Evolutionary conservation across 179 eudicot genomes (phyloP).

Genomic region (Silene coronaria): DNA sequence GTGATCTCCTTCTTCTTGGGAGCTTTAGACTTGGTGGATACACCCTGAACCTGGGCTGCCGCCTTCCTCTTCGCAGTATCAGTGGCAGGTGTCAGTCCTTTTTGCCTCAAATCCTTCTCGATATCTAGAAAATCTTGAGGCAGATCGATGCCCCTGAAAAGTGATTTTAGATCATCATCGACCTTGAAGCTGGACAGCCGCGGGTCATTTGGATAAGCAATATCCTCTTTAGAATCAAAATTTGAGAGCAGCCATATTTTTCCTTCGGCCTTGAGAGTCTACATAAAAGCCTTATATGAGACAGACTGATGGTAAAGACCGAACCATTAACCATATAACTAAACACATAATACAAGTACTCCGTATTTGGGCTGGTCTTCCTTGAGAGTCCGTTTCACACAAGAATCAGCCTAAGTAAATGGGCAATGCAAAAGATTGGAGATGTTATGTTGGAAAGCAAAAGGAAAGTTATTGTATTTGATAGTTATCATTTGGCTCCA

Average conservation of each 20-base stretch:
- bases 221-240: conserved; percentile 65
- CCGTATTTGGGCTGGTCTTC: not conserved
- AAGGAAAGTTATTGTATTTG: not conserved
- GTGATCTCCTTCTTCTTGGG: conserved; percentile 49
- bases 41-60: conserved; percentile 48
- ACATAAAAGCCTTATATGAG: not conserved
- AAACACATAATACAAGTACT: not conserved
- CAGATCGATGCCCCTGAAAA: conserved; percentile 53
- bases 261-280: conserved; percentile 60
- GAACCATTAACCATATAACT: not conserved
- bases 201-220: conserved; percentile 73
- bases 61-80: conserved; percentile 70
- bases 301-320: not conserved
- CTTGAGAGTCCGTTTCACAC: not conserved
- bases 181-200: conserved; percentile 38
- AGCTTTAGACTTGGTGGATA: conserved; percentile 41
- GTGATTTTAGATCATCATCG: conserved; percentile 58
- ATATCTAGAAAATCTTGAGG: conserved; percentile 71
- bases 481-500: not conserved
- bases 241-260: conserved; percentile 71
- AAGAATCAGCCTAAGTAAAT: not conserved
- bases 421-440: not conserved
- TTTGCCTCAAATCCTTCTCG: conserved; percentile 73
- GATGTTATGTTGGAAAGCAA: not conserved
- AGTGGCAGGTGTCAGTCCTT: conserved; percentile 73